Evolutionary conservation across 169 alveolate species (phyloP).

Genomic region (Plasmodium cynomolgi): DNA sequence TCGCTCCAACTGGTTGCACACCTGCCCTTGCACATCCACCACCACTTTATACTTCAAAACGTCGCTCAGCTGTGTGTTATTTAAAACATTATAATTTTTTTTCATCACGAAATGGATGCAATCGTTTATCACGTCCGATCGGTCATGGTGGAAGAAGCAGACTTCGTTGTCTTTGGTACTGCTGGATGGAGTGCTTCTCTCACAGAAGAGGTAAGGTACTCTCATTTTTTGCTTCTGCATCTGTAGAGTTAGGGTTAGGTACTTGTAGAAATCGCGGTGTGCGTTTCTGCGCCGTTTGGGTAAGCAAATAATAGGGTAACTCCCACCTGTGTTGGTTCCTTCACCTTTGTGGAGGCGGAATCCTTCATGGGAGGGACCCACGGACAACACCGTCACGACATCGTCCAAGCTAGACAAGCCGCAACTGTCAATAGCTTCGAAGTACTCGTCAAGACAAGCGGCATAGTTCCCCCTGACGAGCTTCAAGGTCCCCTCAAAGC

Average conservation of each 20-base stretch:
- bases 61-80: neutral
- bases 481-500: conserved; percentile 19
- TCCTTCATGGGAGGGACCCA: neutral
- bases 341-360: neutral
- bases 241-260: neutral
- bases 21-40: neutral
- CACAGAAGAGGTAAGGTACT: neutral
- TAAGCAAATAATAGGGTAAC: neutral
- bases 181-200: neutral
- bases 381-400: conserved; percentile 10
- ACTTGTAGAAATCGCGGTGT: neutral
- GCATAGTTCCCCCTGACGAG: conserved; percentile 15
- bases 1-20: neutral
- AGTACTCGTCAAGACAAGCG: neutral
- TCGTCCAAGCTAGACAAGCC: neutral
- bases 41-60: neutral
- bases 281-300: neutral
- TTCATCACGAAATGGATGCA: neutral
- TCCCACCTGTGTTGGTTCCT: neutral
- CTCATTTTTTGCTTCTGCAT: neutral
- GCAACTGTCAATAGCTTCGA: neutral
- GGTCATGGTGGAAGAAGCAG: neutral
- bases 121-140: neutral
- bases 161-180: neutral
- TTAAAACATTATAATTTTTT: neutral